Evolutionary conservation across 2,329 filamentous ascomycete genomes (phyloP).

Genomic region (Coniochaeta prunicola): DNA sequence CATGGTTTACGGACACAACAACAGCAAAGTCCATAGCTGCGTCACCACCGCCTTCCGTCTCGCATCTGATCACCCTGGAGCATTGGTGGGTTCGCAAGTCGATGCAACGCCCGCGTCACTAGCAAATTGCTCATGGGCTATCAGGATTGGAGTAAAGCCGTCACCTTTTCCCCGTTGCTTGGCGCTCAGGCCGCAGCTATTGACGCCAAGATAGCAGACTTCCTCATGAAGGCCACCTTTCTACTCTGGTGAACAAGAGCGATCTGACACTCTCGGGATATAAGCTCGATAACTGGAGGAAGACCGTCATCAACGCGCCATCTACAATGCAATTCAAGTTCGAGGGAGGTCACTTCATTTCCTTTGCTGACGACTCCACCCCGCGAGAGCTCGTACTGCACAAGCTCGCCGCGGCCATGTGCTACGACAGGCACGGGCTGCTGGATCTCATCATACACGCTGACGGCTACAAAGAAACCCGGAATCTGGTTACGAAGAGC

Average conservation of each 20-base stretch:
- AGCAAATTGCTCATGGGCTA: neutral
- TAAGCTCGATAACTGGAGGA: neutral
- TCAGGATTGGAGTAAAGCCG: neutral
- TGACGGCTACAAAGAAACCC: slow-evolving; percentile 13
- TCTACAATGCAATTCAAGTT: neutral
- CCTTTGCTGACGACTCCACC: neutral
- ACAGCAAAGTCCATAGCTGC: neutral
- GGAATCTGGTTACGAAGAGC: slow-evolving; percentile 18
- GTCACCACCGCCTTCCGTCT: neutral
- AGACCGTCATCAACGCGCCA: neutral
- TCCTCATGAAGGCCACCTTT: neutral
- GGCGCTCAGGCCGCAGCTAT: neutral
- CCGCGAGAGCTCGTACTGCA: neutral
- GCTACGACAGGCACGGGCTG: slow-evolving; percentile 19
- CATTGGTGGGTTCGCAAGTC: neutral
- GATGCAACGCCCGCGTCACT: neutral
- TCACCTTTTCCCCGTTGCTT: neutral
- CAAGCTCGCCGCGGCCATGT: neutral
- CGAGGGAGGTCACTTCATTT: neutral
- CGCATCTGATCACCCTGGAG: neutral
- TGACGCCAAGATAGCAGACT: neutral
- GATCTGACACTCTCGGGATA: neutral
- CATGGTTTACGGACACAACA: neutral
- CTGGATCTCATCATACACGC: slow-evolving; percentile 6
- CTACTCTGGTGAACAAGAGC: neutral